phyloP scores from a whole-genome alignment of 352 stramenopile genomes.

The Phytophthora multivora region DNA sequence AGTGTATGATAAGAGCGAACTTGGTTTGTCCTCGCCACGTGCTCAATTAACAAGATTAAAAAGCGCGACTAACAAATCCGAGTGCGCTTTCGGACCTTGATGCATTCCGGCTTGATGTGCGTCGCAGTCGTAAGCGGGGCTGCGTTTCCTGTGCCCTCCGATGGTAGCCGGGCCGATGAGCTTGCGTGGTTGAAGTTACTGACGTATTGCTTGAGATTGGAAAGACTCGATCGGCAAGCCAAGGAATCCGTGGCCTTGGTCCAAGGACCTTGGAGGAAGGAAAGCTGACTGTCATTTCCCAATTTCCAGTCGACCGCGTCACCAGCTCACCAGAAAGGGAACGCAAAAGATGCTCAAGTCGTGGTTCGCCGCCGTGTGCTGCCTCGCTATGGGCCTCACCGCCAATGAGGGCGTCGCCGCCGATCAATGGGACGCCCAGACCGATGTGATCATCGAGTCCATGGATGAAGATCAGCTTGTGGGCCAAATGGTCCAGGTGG shows the following conservation, averaged over 20 bases:
- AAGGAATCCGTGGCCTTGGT: no score
- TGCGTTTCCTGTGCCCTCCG: neutral
- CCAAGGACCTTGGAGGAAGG: no score
- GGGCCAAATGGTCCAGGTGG: slow-evolving; percentile 91
- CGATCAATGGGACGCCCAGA: slow-evolving; percentile 40
- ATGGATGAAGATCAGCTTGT: slow-evolving; percentile 50
- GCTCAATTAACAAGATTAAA: neutral
- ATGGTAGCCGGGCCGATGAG: neutral
- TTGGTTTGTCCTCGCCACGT: neutral
- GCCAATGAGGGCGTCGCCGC: slow-evolving; percentile 15
- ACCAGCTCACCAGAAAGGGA: slow-evolving; percentile 7
- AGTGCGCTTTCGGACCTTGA: neutral
- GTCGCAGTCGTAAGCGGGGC: neutral
- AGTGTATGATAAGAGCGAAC: neutral
- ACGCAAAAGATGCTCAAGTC: slow-evolving; percentile 39
- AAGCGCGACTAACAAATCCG: neutral
- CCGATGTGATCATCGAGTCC: slow-evolving; percentile 38
- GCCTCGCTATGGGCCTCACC: slow-evolving; percentile 23
- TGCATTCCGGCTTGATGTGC: neutral
- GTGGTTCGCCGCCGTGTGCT: slow-evolving; percentile 31
- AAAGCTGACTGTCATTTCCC: slow-evolving; percentile 15
- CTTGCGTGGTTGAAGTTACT: neutral
- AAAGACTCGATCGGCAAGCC: neutral
- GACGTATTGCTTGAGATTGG: neutral
- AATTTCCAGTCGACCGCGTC: slow-evolving; percentile 26